Base-by-base conservation (phyloP, 2,329 filamentous ascomycete species). In the Cercospora sp. region DNA sequence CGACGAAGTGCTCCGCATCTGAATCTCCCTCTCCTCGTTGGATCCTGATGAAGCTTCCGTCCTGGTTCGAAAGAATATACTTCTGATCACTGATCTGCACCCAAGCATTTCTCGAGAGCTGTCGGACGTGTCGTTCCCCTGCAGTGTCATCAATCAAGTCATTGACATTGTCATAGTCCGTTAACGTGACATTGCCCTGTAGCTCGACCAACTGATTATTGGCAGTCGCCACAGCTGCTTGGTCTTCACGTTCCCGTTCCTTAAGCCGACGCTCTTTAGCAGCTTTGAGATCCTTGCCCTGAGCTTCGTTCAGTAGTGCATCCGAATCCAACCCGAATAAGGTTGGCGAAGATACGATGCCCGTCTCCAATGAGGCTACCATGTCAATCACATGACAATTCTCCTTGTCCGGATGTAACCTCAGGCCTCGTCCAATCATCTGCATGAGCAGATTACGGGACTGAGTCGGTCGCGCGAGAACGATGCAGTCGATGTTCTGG, bases 331-430 rank as follows among this genome's bases (percentile, higher is more conserved):
- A 87, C 1, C 95, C 95, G 74, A 98, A 97, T 1, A 99, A 83
- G 0, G 95, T 97, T 0, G 95, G 94, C 0, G 92, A 93, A 0
- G 93, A 96, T 2, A 97, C 87, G 62, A 99, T 91, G 4, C 95
- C 95, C 0, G 89, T 91, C 62, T 89, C 88, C 24, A 98, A 82
- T 43, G 89, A 93, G 0, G 94, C 91, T 0, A 98, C 95, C 88
- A 99, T 93, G 79, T 99, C 95, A 75, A 99, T 96, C 68, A 99
- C 85, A 78, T 98, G 95, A 74, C 95, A 99, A 76, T 98, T 88
- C 45, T 89, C 82, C 80, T 99, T 99, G 12, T 87, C 91, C 0
- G 89, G 84, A 77, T 92, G 86, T 45, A 97, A 82, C 51, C 95
- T 88, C 88, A 99, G 91, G 4, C 95, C 95, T 74, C 95, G 87